These are phyloP conservation scores for Achlya hypogyna DNA, from an alignment of 352 stramenopile genomes.

Conservation along the genomic window DNA sequence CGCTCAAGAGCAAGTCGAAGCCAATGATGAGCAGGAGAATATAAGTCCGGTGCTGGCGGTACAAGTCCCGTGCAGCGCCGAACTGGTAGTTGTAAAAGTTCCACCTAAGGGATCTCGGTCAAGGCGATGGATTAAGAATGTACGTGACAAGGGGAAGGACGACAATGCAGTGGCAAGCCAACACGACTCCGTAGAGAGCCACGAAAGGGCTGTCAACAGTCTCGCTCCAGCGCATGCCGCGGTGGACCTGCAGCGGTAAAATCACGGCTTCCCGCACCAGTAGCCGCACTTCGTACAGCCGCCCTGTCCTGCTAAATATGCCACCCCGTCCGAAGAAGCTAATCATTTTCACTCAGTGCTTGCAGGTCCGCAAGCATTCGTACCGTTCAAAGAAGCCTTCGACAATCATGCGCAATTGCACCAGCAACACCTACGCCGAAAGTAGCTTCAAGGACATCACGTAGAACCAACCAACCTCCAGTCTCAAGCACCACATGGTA, in stretches of 20 bases:
- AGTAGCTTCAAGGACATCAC: no score
- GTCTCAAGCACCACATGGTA: background rate
- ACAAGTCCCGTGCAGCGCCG: background rate
- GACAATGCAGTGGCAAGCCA: background rate
- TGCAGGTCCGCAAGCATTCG: no score
- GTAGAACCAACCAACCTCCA: background rate
- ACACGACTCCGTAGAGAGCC: background rate
- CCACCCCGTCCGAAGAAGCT: background rate
- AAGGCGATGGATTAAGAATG: background rate
- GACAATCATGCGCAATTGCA: background rate
- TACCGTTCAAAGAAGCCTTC: background rate
- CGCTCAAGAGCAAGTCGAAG: background rate
- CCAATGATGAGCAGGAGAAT: background rate
- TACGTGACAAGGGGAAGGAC: background rate
- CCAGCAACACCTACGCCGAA: background rate
- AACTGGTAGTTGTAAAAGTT: background rate
- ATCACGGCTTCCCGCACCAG: background rate
- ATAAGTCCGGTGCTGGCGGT: background rate
- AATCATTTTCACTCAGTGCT: no score
- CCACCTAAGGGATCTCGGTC: background rate
- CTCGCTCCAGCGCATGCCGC: background rate
- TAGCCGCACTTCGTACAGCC: background rate
- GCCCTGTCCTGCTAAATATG: background rate
- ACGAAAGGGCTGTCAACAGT: background rate
- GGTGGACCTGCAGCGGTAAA: background rate